phyloP scores from a whole-genome alignment of 805 yeast species.

The Yueomyces sp. region DNA sequence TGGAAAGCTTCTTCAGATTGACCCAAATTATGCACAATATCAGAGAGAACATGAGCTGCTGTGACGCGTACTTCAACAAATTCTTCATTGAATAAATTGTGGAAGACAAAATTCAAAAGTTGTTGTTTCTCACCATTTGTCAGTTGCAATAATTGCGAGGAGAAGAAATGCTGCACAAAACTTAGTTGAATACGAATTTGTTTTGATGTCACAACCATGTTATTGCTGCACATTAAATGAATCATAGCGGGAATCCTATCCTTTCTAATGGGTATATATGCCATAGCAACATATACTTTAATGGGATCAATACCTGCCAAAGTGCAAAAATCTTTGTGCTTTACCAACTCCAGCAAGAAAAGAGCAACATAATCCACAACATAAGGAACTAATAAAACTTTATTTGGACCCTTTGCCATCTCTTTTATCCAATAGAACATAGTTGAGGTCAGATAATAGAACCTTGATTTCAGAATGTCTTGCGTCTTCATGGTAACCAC shows the following conservation, averaged over 20 bases:
- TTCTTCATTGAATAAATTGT: conserved; percentile 39
- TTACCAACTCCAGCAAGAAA: conserved; percentile 46
- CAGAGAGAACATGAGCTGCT: conserved; percentile 59
- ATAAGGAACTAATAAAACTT: conserved; percentile 38
- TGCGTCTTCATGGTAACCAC: conserved; percentile 32
- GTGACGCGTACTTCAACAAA: conserved; percentile 63
- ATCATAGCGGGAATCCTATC: conserved; percentile 31
- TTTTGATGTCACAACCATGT: conserved; percentile 31
- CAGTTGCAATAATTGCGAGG: conserved; percentile 48
- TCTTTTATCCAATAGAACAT: conserved; percentile 43
- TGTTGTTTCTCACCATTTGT: conserved; percentile 30
- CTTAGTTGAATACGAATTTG: conserved; percentile 54
- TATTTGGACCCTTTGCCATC: conserved; percentile 38
- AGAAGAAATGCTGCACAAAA: conserved; percentile 55
- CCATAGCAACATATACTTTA: conserved; percentile 30
- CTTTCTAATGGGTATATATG: conserved; percentile 32
- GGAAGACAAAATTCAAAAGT: conserved; percentile 37
- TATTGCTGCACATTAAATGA: conserved; percentile 31
- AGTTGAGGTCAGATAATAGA: conserved; percentile 51
- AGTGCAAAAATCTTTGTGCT: conserved; percentile 68
- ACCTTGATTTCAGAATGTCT: conserved; percentile 42
- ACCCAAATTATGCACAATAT: conserved; percentile 53
- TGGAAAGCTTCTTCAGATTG: conserved; percentile 27
- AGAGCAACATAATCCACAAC: conserved; percentile 46
- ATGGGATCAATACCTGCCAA: conserved; percentile 46